These are phyloP conservation scores for Fusarium mangiferae DNA, from an alignment of 2,329 filamentous ascomycete genomes.

Conservation along the genomic window DNA sequence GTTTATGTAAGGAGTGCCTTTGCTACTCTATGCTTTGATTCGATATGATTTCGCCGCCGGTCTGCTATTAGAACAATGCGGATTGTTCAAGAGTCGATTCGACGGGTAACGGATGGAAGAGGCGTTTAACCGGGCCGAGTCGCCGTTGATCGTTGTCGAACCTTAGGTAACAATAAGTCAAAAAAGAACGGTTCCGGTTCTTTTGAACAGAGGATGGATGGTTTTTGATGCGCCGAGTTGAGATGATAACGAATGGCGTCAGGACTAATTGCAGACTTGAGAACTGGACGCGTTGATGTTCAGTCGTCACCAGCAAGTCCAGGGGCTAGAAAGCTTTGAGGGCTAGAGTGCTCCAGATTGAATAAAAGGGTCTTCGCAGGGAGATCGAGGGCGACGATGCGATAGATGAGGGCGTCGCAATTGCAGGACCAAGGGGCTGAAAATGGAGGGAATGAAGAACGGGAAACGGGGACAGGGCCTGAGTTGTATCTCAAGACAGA, in stretches of 20 bases:
- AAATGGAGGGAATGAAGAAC: slow-evolving; percentile 38
- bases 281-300: slow-evolving; percentile 23
- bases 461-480: slow-evolving; percentile 41
- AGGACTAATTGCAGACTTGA: slow-evolving; percentile 16
- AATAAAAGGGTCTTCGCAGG: slow-evolving; percentile 22
- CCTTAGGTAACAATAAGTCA: slow-evolving; percentile 1
- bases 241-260: slow-evolving; percentile 9
- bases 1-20: slow-evolving; percentile 1
- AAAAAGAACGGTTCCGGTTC: background rate
- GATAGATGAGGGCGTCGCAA: slow-evolving; percentile 43
- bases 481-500: slow-evolving; percentile 46
- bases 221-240: slow-evolving; percentile 19
- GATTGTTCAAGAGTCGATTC: slow-evolving; percentile 20
- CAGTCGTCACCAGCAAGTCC: slow-evolving; percentile 9
- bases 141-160: slow-evolving; percentile 14
- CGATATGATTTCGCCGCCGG: background rate
- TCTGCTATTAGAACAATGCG: slow-evolving; percentile 1
- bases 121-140: slow-evolving; percentile 34
- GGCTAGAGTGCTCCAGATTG: slow-evolving; percentile 3
- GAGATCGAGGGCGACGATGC: slow-evolving; percentile 27
- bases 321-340: slow-evolving; percentile 23
- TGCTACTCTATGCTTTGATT: background rate
- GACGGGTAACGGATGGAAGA: slow-evolving; percentile 19
- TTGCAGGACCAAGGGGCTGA: slow-evolving; percentile 40
- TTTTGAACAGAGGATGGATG: background rate